A percentile compares a stretch with the other conserved stretches of the same genome.
Evolutionary conservation across 306 rosid species (phyloP).

Genomic region (Corylus americana): DNA sequence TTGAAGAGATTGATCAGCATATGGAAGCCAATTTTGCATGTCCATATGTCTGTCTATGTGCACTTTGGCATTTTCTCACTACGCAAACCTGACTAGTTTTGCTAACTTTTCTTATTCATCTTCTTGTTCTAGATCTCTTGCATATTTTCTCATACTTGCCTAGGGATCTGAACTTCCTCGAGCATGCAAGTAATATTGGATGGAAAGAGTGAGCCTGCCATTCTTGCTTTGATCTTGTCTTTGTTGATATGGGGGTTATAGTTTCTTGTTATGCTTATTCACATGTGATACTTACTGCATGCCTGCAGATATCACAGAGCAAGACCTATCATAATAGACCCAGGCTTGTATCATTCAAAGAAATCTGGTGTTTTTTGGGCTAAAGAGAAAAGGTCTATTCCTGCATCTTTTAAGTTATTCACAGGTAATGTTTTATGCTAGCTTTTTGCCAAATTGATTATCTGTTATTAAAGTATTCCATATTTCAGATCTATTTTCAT

Average conservation of each 20-base stretch:
- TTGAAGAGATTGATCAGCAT: no score
- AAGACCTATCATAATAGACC: slow-evolving; percentile 78
- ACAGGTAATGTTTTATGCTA: slow-evolving; percentile 50
- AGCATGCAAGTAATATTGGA: slow-evolving; percentile 86
- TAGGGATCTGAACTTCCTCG: slow-evolving; percentile 76
- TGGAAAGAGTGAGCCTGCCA: slow-evolving; percentile 84
- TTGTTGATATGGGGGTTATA: not conserved
- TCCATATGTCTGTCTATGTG: not conserved
- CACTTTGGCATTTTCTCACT: not conserved
- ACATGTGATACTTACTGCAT: slow-evolving; percentile 12
- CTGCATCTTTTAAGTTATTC: slow-evolving; percentile 85
- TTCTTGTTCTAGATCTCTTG: slow-evolving; percentile 64
- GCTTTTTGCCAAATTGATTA: slow-evolving; percentile 5
- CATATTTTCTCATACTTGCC: slow-evolving; percentile 89
- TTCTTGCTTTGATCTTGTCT: slow-evolving; percentile 18
- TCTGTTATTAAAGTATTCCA: not conserved
- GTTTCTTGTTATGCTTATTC: slow-evolving; percentile 11
- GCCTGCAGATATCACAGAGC: slow-evolving; percentile 68
- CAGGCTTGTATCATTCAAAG: slow-evolving; percentile 76
- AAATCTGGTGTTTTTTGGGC: slow-evolving; percentile 93
- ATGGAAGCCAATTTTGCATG: not conserved
- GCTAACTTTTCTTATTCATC: slow-evolving; percentile 29
- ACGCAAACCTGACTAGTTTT: slow-evolving; percentile 15
- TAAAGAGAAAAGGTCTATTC: slow-evolving; percentile 82
- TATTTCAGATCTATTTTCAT: not conserved